These are phyloP conservation scores for Cochlearia excelsa DNA, from an alignment of 345 rosid species.

Conservation along the genomic window DNA sequence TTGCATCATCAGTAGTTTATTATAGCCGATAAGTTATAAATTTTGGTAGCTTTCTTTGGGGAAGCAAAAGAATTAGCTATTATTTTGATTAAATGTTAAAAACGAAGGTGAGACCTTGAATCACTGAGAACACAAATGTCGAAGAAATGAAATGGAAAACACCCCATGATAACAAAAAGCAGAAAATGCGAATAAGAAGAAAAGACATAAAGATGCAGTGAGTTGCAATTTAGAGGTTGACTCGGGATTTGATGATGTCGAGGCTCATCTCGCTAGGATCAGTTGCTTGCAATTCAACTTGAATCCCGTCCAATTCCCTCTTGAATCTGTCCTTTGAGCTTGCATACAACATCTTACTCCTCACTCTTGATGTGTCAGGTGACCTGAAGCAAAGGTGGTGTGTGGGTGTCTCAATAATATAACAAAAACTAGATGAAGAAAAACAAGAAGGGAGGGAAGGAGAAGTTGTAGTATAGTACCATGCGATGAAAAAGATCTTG, in stretches of 20 bases:
- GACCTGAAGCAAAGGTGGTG: constrained; percentile 40
- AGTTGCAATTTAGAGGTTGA: constrained; percentile 33
- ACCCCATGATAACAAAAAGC: constrained; percentile 8
- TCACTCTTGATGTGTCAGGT: constrained; percentile 62
- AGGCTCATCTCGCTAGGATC: constrained; percentile 77
- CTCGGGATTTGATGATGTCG: constrained; percentile 57
- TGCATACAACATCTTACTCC: constrained; percentile 78
- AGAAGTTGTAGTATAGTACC: constrained; percentile 39
- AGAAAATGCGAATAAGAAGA: neutral
- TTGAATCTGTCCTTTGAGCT: constrained; percentile 74
- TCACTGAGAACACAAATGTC: constrained; percentile 20
- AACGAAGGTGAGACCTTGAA: constrained; percentile 22
- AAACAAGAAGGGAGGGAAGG: neutral
- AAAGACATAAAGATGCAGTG: constrained; percentile 12
- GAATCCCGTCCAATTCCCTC: constrained; percentile 75
- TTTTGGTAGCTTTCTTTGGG: constrained; percentile 12
- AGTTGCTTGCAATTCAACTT: constrained; percentile 70
- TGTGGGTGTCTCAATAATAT: constrained; percentile 12
- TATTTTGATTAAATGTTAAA: constrained; percentile 22
- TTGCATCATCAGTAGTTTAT: constrained; percentile 18
- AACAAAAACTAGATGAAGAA: neutral
- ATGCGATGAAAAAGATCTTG: constrained; percentile 73
- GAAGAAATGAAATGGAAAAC: neutral
- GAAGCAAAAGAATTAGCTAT: constrained; percentile 25
- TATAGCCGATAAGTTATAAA: constrained; percentile 6